Base-by-base conservation (phyloP, 192 early-diverging fungal genomes). In the Borealophlyctis nickersoniae region DNA sequence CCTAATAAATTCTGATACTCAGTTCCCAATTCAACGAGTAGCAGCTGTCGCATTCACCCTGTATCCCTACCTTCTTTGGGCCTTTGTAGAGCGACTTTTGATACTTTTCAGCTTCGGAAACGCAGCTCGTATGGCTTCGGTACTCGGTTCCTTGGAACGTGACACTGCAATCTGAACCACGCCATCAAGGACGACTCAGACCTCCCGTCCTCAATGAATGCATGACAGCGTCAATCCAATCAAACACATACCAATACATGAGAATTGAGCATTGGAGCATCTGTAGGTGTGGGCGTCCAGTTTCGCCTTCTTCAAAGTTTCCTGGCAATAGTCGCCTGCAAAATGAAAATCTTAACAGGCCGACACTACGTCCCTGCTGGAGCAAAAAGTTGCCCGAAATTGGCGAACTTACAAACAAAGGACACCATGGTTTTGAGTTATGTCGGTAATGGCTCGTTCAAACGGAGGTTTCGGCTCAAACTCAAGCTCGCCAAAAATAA, bases 231-330 rank as follows among this genome's bases (percentile, higher is more conserved):
- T 58, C 30, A 39, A 24, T 23, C 53, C 53, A 28, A 9, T 55
- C 53, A 55, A 9, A 24, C 53, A n/a, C 11, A 0, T 48, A 71
- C 69, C 69, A 62, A 96, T 87, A 73, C 94, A 96, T 22, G 89
- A 86, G 73, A 90, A 96, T 52, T 84, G 79, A n/a, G 93, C 89
- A 36, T 87, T 68, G 33, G 76, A 79, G 73, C 96, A 98, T n/a
- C 91, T 87, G 62, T 82, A 70, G 23, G 70, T 70, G 73, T 98
- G 96, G 60, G 83, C 80, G 60, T 93, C 91, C 4, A 94, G 80
- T 71, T 96, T 96, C 35, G 89, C 83, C 81, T 96, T 96, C 75
- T 96, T 98, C n/a, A 98, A 71, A 51, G 91, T 91, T 69, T 91
- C 87, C 57, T 83, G 81, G 61, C 80, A 81, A 28, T 52, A 60